Evolutionary conservation across 805 yeast genomes (phyloP), one percentile per base, ranked within the genome.

Genomic region (Candida peoriensis): DNA sequence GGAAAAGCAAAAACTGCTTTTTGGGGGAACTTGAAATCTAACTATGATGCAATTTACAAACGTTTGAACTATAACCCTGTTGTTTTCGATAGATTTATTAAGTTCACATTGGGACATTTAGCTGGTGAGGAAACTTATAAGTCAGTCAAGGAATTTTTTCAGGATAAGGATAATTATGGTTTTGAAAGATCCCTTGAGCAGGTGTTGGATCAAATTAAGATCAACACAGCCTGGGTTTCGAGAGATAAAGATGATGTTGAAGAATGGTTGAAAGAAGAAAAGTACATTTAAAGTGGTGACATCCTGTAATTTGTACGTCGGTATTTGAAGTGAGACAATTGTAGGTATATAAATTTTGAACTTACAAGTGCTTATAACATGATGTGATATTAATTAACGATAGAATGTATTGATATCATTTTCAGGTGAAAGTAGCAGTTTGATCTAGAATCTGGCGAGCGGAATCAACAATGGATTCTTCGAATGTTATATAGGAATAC

Each of bases 31-130:
- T 50, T 78, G 46, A 66, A 71, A 45, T 53, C 43, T 8, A 79
- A 89, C 59, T 90, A 93, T 84, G 85, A 76, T 36, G 70, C 64
- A 15, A 54, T 90, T 41, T 63, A 62, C 50, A 66, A 73, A 49
- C 65, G 73, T 47, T 70, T 87, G 56, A 95, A 96, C 25, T 81
- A 89, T 14, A 81, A 85, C 20, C 71, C 79, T 42, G 72, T 86
- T 20, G 78, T 88, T 78, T 70, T 89, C 50, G 82, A 89, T 24
- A 68, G 79, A 28, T 78, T 93, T 39, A 81, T 90, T 30, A 69
- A 72, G 23, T 48, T 81, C 33, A 66, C 80, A 24, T 68, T 83
- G 33, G 60, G 76, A 13, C 73, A 78, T 5, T 80, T 76, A 58
- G 70, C 87, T 23, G 72, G 72, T 34, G 53, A 57, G 21, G 72